Base-by-base conservation (phyloP, 495 filamentous ascomycete genomes). In the Umbilicaria muhlenbergii region DNA sequence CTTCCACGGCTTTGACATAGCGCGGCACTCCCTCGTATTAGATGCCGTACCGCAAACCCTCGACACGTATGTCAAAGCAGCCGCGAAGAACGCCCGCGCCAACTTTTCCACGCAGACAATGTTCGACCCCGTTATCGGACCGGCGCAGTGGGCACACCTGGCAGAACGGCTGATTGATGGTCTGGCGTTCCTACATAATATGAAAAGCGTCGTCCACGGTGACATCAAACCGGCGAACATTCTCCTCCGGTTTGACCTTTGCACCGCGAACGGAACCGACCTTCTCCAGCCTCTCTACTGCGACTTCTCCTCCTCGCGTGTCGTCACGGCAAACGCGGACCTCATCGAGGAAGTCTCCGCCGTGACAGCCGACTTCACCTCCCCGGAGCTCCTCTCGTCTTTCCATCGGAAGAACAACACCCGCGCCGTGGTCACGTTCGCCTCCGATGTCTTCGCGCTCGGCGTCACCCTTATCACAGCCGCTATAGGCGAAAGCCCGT, bases 301-400 rank as follows among this genome's bases (percentile, higher is more conserved):
- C 12, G 75, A 78, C 51, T 79, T 79, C 51, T 78, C 74, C 1
- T 75, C 75, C n/a, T 68, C 73, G 0, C 58, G 68, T 21, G 48
- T 59, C 12, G 49, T 66, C 24, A 39, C 54, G 8, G 41, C 46
- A 2, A 36, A 50, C 0, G 38, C 54, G 10, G 24, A 49, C 0
- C 44, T 3, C 38, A 39, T 14, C 40, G 50, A 38, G 49, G 52
- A 41, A 50, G 41, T 63, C 5, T 58, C 63, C 1, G 74, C 74
- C 24, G 56, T 73, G 7, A 79, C 76, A 5, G 68, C 69, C 19
- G 74, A 74, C 8, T 80, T 69, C 53, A 65, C 74, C 12, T 71
- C 75, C 21, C 76, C 76, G 0, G 70, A 75, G 36, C 58, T 76
- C 10, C 56, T 77, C 14, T 51, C 44, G 42, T 62, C 58, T 21